These are phyloP conservation scores for Sordariomycetes sp. DNA, from an alignment of 2,329 filamentous ascomycete species.

Conservation along the genomic window DNA sequence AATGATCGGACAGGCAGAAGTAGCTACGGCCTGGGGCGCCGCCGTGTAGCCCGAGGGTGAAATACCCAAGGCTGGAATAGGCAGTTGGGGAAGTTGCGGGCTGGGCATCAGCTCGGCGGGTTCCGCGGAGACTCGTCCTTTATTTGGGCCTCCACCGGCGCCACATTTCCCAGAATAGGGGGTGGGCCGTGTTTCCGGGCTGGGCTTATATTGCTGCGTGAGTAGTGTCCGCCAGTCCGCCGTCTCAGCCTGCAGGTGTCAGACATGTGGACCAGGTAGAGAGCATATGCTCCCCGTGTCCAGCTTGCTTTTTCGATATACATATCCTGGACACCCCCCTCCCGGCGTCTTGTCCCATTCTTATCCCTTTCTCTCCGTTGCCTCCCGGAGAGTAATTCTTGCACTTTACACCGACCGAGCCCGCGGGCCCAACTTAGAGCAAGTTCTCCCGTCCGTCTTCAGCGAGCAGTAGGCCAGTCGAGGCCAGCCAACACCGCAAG, in stretches of 20 bases:
- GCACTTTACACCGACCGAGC: not conserved
- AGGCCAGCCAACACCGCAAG: conserved; percentile 6
- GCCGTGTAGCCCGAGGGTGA: not conserved
- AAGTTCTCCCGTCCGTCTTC: not conserved
- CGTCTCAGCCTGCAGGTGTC: not conserved
- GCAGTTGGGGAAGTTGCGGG: not conserved
- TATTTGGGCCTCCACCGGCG: not conserved
- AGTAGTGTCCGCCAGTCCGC: too few relatives aligned
- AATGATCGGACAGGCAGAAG: too few relatives aligned
- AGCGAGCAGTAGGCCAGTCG: too few relatives aligned
- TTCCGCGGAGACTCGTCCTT: not conserved
- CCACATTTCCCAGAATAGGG: not conserved
- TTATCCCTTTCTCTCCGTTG: not conserved
- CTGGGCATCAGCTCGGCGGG: not conserved
- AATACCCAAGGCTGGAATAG: not conserved
- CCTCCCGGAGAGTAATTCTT: not conserved
- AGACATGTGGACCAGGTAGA: not conserved
- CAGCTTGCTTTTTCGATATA: not conserved
- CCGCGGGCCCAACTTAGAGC: not conserved
- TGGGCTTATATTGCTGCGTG: not conserved
- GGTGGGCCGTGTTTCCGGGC: not conserved
- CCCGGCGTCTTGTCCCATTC: not conserved
- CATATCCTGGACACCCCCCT: not conserved
- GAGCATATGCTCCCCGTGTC: not conserved
- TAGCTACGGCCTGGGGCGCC: not conserved